phyloP scores from a whole-genome alignment of 179 eudicot genomes.

The Spergularia azorica region DNA sequence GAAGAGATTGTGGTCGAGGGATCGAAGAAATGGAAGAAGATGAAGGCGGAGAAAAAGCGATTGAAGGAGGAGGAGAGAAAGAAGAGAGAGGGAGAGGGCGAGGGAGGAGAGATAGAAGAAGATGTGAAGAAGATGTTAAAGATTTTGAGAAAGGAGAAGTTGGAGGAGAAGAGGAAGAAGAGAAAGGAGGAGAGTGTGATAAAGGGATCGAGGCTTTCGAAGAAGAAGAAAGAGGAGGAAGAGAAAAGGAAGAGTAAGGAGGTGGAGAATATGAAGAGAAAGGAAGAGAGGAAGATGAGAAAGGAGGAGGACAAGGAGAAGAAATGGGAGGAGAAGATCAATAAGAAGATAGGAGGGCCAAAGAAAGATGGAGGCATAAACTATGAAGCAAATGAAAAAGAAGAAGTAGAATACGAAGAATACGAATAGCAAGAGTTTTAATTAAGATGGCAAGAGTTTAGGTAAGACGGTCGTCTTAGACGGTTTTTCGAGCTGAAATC shows the following conservation, averaged over 20 bases:
- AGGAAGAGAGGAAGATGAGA: background rate
- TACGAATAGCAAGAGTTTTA: too few relatives aligned
- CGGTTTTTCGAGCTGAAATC: too few relatives aligned
- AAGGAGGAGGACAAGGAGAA: background rate
- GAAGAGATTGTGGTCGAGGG: background rate
- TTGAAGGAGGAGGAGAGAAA: background rate
- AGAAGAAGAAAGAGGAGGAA: background rate
- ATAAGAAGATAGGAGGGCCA: background rate
- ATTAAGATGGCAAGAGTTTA: too few relatives aligned
- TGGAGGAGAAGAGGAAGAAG: background rate
- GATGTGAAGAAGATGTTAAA: background rate
- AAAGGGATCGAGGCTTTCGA: background rate
- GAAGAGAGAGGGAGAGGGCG: background rate
- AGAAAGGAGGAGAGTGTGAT: background rate
- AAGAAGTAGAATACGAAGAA: too few relatives aligned
- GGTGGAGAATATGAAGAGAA: background rate
- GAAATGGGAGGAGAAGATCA: background rate
- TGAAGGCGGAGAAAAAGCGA: background rate
- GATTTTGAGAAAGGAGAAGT: background rate
- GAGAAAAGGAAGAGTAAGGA: constrained; percentile 2
- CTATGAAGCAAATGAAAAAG: too few relatives aligned
- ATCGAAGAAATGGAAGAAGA: background rate
- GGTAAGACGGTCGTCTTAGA: too few relatives aligned
- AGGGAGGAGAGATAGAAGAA: background rate
- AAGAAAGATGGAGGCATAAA: too few relatives aligned